Base-by-base conservation (phyloP, 2,329 filamentous ascomycete species). In the Nakataea oryzae region DNA sequence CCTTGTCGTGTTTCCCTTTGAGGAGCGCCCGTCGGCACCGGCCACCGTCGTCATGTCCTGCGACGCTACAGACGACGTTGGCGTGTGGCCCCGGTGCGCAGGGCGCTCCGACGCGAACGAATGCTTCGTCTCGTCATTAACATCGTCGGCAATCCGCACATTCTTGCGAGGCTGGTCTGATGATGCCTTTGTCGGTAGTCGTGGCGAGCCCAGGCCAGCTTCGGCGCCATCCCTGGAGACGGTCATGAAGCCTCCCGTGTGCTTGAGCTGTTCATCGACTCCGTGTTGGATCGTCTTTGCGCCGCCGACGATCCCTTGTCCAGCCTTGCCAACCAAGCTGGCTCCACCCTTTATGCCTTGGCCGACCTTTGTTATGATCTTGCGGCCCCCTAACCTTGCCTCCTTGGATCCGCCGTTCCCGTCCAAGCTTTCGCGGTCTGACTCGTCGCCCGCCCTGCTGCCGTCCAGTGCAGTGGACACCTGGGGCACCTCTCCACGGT, bases 401-500 rank as follows among this genome's bases (percentile, higher is more conserved):
- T 55, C 47, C 50, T 41, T 56, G 54, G 50, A 28, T 50, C 41
- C 41, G 17, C 3, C 41, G 28, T 30, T 55, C 13, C 47, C 54
- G 24, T 61, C 29, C 17, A 30, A 21, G 7, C 30, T 12, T n/a
- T 27, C 59, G 28, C 26, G 17, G 54, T 56, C 54, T 24, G 26
- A 28, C n/a, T 9, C 28, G n/a, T 24, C 41, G 11, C 28, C 54
- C 6, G 17, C 21, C 69, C 71, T 56, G 82, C 78, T 28, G 14
- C 12, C 26, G 13, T 56, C 47, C 12, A 56, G 21, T 9, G 28
- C 59, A 2, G 41, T 59, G 2, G 75, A 73, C 12, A 83, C 71
- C 1, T 86, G 82, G 2, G 82, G 82, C 1, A 83, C 75, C 0
- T 81, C 72, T 24, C 83, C 75, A n/a, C 78, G 74, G 61, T 83